Evolutionary conservation across 2,329 filamentous ascomycete species (phyloP).

Genomic region (Pestalotiopsis fici): DNA sequence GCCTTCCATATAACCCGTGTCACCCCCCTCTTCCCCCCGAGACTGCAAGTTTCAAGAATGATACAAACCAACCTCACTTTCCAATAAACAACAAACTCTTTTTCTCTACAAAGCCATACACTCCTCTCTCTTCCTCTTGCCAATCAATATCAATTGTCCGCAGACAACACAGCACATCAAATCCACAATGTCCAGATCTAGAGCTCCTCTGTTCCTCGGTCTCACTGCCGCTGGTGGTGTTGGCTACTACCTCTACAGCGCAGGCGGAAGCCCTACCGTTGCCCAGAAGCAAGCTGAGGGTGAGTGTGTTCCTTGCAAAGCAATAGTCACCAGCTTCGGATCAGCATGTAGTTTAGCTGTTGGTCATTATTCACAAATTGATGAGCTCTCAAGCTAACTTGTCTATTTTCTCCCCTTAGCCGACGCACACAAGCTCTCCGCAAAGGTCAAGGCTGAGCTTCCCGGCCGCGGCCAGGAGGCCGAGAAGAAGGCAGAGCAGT

Average conservation of each 20-base stretch:
- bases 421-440: slow-evolving; percentile 71
- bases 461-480: slow-evolving; percentile 63
- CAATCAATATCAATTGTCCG: neutral
- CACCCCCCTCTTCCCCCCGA: neutral
- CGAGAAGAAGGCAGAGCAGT: slow-evolving; percentile 65
- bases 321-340: neutral
- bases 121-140: neutral
- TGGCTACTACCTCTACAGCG: slow-evolving; percentile 89
- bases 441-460: slow-evolving; percentile 66
- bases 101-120: neutral
- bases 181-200: slow-evolving; percentile 47
- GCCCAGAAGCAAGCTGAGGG: slow-evolving; percentile 88
- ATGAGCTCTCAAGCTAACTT: neutral
- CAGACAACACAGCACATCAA: neutral
- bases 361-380: neutral
- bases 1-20: neutral
- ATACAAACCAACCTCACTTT: neutral
- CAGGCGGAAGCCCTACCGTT: slow-evolving; percentile 77
- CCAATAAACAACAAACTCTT: neutral
- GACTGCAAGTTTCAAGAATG: neutral
- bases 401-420: slow-evolving; percentile 48
- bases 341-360: neutral
- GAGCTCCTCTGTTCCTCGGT: slow-evolving; percentile 54
- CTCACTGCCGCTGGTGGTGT: slow-evolving; percentile 65
- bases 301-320: slow-evolving; percentile 45